phyloP scores from a whole-genome alignment of 192 early-diverging fungal genomes.

The Backusella australiensis region DNA sequence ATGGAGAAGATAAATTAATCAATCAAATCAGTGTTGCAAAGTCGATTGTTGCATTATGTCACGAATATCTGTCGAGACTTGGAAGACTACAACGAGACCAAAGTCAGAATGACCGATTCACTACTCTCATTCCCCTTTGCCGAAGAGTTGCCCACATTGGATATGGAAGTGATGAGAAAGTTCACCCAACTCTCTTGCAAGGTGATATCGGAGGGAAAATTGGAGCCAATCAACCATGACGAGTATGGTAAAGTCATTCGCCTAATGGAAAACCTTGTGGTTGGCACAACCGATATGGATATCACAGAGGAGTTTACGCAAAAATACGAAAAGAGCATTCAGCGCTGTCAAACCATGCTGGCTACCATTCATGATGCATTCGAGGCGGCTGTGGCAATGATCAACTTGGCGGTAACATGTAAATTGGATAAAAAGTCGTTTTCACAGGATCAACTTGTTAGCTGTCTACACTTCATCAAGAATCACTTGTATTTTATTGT shows the following conservation, averaged over 20 bases:
- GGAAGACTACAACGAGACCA: not conserved
- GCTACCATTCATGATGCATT: constrained; percentile 1
- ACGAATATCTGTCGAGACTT: not conserved
- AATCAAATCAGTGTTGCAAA: not conserved
- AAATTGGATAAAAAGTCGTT: constrained; percentile 22
- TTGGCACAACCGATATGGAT: not conserved
- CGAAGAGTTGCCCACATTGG: not conserved
- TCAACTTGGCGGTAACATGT: constrained; percentile 14
- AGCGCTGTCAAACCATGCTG: not conserved
- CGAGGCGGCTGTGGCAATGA: not conserved
- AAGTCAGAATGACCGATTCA: not conserved
- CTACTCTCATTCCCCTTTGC: not conserved
- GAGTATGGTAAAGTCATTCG: constrained; percentile 9
- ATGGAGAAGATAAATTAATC: not conserved
- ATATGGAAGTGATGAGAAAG: constrained; percentile 9
- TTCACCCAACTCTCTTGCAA: not conserved
- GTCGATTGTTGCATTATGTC: not conserved
- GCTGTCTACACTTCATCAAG: constrained; percentile 26
- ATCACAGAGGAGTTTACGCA: not conserved
- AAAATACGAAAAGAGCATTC: not conserved
- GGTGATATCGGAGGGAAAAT: not conserved
- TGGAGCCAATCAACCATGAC: not conserved
- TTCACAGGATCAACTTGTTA: constrained; percentile 14
- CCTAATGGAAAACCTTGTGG: constrained; percentile 7
- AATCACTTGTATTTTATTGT: constrained; percentile 20